Percentiles rank a stretch among this genome's conserved stretches.
Evolutionary conservation across 2,329 filamentous ascomycete genomes (phyloP).

Genomic region (Bimuria novae-zelandiae): DNA sequence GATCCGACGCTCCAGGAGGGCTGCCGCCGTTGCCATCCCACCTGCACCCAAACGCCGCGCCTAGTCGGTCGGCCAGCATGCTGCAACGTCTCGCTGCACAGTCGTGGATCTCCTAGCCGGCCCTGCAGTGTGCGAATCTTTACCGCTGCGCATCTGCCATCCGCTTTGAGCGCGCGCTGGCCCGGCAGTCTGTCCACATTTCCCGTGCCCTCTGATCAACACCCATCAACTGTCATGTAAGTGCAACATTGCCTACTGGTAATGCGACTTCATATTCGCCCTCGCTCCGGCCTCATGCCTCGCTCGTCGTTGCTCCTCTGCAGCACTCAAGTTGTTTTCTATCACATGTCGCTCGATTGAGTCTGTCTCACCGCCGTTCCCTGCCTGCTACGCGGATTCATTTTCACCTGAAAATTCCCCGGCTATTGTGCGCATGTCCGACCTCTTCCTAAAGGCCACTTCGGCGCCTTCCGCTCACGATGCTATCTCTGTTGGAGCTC

Average conservation of each 20-base stretch:
- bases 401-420: neutral
- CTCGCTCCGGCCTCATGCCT: constrained; percentile 17
- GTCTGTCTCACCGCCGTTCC: constrained; percentile 14
- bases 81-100: constrained; percentile 2
- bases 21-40: neutral
- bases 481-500: constrained; percentile 48
- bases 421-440: constrained; percentile 16
- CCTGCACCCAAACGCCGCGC: neutral
- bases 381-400: constrained; percentile 4
- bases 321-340: constrained; percentile 3
- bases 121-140: constrained; percentile 20
- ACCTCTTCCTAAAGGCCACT: neutral
- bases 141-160: constrained; percentile 15
- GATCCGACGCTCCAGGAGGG: neutral
- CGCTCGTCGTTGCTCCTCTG: constrained; percentile 1
- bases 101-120: constrained; percentile 17
- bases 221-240: constrained; percentile 16
- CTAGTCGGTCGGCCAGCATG: neutral
- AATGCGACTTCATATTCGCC: constrained; percentile 12
- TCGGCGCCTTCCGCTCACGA: constrained; percentile 4
- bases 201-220: constrained; percentile 11
- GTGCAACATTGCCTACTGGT: constrained; percentile 19
- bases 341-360: constrained; percentile 9
- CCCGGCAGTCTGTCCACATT: constrained; percentile 12
- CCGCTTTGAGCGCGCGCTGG: constrained; percentile 14